Percentiles rank a stretch among this genome's conserved stretches.
Conservation (phyloP, 768 basidiomycete species). For the Holtermannia corniformis region DNA sequence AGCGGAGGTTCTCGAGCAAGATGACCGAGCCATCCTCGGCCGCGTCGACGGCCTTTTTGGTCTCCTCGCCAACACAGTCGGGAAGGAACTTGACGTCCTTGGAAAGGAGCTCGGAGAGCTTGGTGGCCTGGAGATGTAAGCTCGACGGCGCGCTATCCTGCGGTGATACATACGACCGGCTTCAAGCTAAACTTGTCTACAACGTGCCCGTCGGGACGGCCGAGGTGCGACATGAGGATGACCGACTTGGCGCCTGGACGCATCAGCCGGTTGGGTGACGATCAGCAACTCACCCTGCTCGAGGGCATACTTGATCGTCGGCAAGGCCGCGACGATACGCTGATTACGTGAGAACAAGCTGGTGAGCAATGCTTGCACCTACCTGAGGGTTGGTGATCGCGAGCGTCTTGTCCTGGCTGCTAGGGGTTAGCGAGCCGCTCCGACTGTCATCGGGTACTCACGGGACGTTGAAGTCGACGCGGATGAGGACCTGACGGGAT, state of each 20-base stretch:
- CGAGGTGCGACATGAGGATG: slow-evolving; percentile 95
- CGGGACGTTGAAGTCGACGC: slow-evolving; percentile 40
- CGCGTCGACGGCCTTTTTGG: slow-evolving; percentile 64
- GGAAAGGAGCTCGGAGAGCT: slow-evolving; percentile 64
- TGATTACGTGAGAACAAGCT: slow-evolving; percentile 32
- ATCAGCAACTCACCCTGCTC: slow-evolving; percentile 54
- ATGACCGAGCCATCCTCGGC: slow-evolving; percentile 56
- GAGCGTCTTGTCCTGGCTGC: slow-evolving; percentile 59
- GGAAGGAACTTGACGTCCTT: slow-evolving; percentile 68
- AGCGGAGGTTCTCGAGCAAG: slow-evolving; percentile 93
- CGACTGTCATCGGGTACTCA: slow-evolving; percentile 4
- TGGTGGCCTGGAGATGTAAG: too few species aligned
- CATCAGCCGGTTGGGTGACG: neutral
- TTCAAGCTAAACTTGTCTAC: slow-evolving; percentile 81
- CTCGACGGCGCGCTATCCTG: slow-evolving; percentile 22
- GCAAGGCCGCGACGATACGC: slow-evolving; percentile 95
- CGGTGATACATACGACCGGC: slow-evolving; percentile 50
- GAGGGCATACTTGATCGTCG: slow-evolving; percentile 87
- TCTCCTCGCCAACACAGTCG: slow-evolving; percentile 77
- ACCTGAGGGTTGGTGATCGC: slow-evolving; percentile 96
- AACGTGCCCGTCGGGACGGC: slow-evolving; percentile 87
- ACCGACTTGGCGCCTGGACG: slow-evolving; percentile 55
- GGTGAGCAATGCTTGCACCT: slow-evolving; percentile 44
- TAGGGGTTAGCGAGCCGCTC: neutral
- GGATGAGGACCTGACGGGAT: slow-evolving; percentile 43